These are phyloP conservation scores for Acer negundo DNA, from an alignment of 345 rosid genomes.

Conservation along the genomic window DNA sequence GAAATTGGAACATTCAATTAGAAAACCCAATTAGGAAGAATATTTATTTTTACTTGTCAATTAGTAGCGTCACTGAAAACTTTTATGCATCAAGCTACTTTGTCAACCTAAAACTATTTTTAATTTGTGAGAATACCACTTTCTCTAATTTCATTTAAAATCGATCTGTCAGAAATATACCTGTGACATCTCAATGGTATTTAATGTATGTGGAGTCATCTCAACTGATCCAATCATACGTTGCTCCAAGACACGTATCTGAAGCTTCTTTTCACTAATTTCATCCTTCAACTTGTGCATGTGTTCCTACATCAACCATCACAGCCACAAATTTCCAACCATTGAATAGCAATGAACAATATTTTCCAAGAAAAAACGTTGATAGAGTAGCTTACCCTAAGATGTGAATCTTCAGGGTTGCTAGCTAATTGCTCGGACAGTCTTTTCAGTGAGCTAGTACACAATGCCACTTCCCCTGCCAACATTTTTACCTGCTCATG, in stretches of 20 bases:
- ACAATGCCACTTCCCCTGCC: slow-evolving; percentile 74
- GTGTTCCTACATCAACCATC: slow-evolving; percentile 43
- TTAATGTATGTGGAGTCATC: slow-evolving; percentile 39
- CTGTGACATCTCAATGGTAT: slow-evolving; percentile 49
- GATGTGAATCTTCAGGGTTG: slow-evolving; percentile 49
- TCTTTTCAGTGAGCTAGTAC: slow-evolving; percentile 65
- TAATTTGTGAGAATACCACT: not conserved
- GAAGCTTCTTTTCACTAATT: slow-evolving; percentile 65
- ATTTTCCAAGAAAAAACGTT: slow-evolving; percentile 6
- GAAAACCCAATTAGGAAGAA: slow-evolving; percentile 6
- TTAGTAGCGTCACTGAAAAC: not conserved
- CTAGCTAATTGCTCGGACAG: slow-evolving; percentile 51
- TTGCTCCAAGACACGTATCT: slow-evolving; percentile 54
- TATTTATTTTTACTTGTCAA: not conserved
- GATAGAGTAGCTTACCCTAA: slow-evolving; percentile 37
- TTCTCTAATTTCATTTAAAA: slow-evolving; percentile 8
- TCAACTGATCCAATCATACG: slow-evolving; percentile 65
- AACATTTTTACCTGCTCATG: slow-evolving; percentile 73
- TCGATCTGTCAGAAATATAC: slow-evolving; percentile 25
- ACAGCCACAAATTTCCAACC: slow-evolving; percentile 9
- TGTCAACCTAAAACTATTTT: not conserved
- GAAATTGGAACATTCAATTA: slow-evolving; percentile 10
- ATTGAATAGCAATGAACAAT: not conserved
- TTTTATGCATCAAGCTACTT: not conserved
- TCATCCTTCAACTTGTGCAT: slow-evolving; percentile 59